phyloP scores from a whole-genome alignment of 129 eudicot species.

The Scalesia atractyloides region DNA sequence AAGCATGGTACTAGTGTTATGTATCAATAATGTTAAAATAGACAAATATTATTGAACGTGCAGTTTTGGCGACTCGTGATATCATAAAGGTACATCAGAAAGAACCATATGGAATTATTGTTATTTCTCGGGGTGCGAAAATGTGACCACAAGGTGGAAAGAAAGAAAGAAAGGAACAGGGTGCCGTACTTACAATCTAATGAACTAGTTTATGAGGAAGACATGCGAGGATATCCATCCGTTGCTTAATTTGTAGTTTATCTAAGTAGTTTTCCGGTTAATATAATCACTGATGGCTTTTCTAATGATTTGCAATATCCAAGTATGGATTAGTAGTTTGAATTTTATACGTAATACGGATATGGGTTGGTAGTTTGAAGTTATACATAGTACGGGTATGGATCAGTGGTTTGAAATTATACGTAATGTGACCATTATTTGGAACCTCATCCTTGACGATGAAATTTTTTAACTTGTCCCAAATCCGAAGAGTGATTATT shows the following conservation, averaged over 20 bases:
- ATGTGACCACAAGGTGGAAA: conserved; percentile 48
- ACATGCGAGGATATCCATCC: not conserved
- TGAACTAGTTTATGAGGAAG: not conserved
- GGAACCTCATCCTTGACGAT: too few relatives aligned
- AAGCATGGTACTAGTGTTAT: not conserved
- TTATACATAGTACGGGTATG: not conserved
- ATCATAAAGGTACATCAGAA: conserved; percentile 57
- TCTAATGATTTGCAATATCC: not conserved
- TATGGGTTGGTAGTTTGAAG: not conserved
- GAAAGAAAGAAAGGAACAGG: not conserved
- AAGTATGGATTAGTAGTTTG: not conserved
- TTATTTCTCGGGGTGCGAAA: conserved; percentile 72
- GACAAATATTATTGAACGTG: conserved; percentile 17
- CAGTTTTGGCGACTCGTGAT: conserved; percentile 84
- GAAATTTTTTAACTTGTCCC: too few relatives aligned
- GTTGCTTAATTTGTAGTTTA: not conserved
- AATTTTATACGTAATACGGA: not conserved
- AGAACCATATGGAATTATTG: conserved; percentile 68
- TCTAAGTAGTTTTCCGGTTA: not conserved
- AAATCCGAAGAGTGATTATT: too few relatives aligned
- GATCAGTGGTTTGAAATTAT: not conserved
- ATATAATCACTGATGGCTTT: not conserved
- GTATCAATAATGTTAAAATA: not conserved
- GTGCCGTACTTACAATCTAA: not conserved
- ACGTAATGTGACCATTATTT: not conserved